Percentiles rank a stretch among this genome's conserved stretches.
These are phyloP conservation scores for Graphiopsis chlorocephala DNA, from an alignment of 2,329 filamentous ascomycete genomes.

Conservation along the genomic window DNA sequence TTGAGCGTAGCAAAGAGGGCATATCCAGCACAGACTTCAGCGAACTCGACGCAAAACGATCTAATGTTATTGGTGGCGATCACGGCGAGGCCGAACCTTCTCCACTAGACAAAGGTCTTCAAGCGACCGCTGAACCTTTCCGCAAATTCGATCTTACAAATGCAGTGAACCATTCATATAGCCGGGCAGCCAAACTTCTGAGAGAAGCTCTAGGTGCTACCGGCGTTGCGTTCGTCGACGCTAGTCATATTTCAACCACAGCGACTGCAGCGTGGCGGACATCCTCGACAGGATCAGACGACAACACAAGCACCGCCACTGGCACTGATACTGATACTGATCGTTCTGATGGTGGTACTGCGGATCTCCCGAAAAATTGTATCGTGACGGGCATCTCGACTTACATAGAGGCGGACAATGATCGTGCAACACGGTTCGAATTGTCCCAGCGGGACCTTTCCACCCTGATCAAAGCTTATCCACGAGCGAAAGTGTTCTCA, in stretches of 20 bases:
- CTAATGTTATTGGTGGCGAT: background rate
- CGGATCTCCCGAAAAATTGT: background rate
- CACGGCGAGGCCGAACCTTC: too few species aligned
- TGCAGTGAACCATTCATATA: slow-evolving; percentile 35
- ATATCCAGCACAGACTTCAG: background rate
- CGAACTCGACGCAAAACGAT: too few species aligned
- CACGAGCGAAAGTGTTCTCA: slow-evolving; percentile 29
- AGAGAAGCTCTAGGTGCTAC: slow-evolving; percentile 46
- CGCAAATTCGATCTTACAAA: background rate
- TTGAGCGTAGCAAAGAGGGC: background rate
- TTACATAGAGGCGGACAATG: background rate
- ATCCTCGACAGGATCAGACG: background rate
- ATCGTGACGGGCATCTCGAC: background rate
- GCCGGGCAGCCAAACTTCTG: slow-evolving; percentile 48
- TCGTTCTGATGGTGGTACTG: background rate
- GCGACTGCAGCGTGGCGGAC: background rate
- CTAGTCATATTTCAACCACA: background rate
- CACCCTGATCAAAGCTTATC: slow-evolving; percentile 23
- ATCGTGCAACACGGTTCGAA: background rate
- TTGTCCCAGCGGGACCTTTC: background rate
- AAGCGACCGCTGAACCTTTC: background rate
- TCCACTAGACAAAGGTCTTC: background rate
- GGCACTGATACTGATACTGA: background rate
- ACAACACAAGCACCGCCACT: background rate
- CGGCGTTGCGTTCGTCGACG: slow-evolving; percentile 42